These are phyloP conservation scores for Dianthus caryophyllus DNA, from an alignment of 148 eudicot species.

Conservation along the genomic window DNA sequence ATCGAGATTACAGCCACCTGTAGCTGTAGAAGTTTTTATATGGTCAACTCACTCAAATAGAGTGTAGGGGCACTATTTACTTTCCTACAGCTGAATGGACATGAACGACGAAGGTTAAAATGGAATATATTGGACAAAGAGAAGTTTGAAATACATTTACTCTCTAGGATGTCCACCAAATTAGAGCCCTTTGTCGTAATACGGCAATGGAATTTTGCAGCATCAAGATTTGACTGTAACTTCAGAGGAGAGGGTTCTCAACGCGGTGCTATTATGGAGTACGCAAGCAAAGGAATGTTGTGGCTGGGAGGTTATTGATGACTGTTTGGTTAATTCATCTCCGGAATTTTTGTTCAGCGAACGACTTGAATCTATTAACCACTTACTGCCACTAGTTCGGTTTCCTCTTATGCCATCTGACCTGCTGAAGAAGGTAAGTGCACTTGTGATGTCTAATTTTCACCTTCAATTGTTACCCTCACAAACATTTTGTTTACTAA, in stretches of 20 bases:
- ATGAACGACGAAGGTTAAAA: slow-evolving; percentile 3
- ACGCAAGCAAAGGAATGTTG: slow-evolving; percentile 50
- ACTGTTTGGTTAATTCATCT: slow-evolving; percentile 44
- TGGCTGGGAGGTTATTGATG: slow-evolving; percentile 72
- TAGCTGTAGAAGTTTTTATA: background rate
- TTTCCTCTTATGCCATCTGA: slow-evolving; percentile 64
- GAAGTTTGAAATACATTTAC: slow-evolving; percentile 6
- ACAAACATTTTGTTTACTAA: background rate
- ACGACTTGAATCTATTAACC: slow-evolving; percentile 52
- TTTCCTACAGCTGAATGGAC: slow-evolving; percentile 14
- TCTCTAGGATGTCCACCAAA: slow-evolving; percentile 19
- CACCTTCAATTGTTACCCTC: background rate
- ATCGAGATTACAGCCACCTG: slow-evolving; percentile 8
- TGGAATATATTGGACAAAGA: slow-evolving; percentile 4
- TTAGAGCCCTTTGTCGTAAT: slow-evolving; percentile 24
- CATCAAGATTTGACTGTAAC: slow-evolving; percentile 90
- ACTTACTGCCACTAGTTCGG: slow-evolving; percentile 59
- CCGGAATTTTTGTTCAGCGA: slow-evolving; percentile 60
- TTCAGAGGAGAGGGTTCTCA: slow-evolving; percentile 85
- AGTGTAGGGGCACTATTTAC: slow-evolving; percentile 3
- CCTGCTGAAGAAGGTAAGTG: slow-evolving; percentile 65
- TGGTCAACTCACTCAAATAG: slow-evolving; percentile 3
- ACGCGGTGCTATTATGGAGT: slow-evolving; percentile 76
- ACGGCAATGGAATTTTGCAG: slow-evolving; percentile 57
- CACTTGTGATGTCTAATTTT: background rate